Evolutionary conservation across 208 protist species (phyloP), one percentile per base, ranked within the genome.

Genomic region (Herpetomonas tarakana): DNA sequence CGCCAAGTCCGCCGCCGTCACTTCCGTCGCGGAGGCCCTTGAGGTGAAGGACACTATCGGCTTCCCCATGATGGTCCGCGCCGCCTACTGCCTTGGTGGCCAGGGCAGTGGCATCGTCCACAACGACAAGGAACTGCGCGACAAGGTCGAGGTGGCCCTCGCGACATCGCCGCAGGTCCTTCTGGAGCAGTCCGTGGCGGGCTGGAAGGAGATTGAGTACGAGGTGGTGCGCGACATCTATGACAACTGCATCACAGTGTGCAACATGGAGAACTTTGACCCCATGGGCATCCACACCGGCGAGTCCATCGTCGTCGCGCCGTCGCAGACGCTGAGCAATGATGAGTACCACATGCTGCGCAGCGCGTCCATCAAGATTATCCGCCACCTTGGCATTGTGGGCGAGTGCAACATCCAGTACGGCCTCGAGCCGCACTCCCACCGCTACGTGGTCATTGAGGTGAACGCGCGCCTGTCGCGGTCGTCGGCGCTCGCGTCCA

Each of bases 221-320:
- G 98, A 99, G 82, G 97, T 99, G 45, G 91, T 99, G 28, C 83
- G 97, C 60, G 98, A 99, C 69, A 86, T 87, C 54, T 86, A 98
- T 55, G 98, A 99, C 80, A 99, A 99, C 85, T 99, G 98, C 83
- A 99, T 99, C 62, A 99, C 98, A 26, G 98, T 99, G 54, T 99
- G 98, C 86, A 99, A 99, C 81, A 99, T 99, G 98, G 98, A 99
- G 81, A 99, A 99, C 83, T 99, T 99, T 71, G 94, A 98, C 68
- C 96, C 94, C 24, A 88, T 98, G 64, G 97, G 98, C 35, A 96
- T 99, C 68, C 98, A 99, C 83, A 99, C 98, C 30, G 98, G 97
- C 53, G 98, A 99, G 57, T 99, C 96, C 27, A 99, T 99, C 74
- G 98, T 99, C 28, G 97, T 99, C 25, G 98, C 98, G 1, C 98